Evolutionary conservation across 441 rosid species (phyloP).

Genomic region (Syzygium malaccense): DNA sequence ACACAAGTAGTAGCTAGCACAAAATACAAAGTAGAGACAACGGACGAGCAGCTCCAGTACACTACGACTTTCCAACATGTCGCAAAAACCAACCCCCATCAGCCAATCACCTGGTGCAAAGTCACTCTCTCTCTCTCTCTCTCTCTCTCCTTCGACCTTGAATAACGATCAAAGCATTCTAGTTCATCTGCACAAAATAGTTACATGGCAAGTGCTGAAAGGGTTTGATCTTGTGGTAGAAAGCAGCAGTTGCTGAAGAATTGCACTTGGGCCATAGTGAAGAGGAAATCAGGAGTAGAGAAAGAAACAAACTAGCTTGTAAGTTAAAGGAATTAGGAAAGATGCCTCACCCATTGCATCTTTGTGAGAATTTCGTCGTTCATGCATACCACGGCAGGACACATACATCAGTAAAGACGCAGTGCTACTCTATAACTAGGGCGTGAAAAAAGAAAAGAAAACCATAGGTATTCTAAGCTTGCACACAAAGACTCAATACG

Average conservation of each 20-base stretch:
- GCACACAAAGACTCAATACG: not conserved
- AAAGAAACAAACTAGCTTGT: not conserved
- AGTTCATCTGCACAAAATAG: not conserved
- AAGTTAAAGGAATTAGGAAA: not conserved
- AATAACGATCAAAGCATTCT: not conserved
- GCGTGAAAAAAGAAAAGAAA: not conserved
- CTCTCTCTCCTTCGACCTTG: not conserved
- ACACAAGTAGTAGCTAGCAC: not conserved
- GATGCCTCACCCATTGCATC: not conserved
- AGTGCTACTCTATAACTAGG: not conserved
- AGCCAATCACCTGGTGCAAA: not conserved
- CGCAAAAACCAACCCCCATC: not conserved
- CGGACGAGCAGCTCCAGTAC: slow-evolving; percentile 14
- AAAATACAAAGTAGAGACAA: slow-evolving; percentile 6
- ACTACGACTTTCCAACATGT: not conserved
- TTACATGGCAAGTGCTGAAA: not conserved
- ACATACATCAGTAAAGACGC: not conserved
- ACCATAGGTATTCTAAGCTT: not conserved
- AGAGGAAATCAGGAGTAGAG: not conserved
- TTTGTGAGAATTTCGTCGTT: not conserved
- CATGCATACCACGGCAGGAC: not conserved
- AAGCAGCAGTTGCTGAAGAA: not conserved
- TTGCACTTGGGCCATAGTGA: not conserved
- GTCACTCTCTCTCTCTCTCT: not conserved
- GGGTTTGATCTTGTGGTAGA: not conserved